These are phyloP conservation scores for Gossypium arboreum DNA, from an alignment of 345 rosid genomes.

Conservation along the genomic window DNA sequence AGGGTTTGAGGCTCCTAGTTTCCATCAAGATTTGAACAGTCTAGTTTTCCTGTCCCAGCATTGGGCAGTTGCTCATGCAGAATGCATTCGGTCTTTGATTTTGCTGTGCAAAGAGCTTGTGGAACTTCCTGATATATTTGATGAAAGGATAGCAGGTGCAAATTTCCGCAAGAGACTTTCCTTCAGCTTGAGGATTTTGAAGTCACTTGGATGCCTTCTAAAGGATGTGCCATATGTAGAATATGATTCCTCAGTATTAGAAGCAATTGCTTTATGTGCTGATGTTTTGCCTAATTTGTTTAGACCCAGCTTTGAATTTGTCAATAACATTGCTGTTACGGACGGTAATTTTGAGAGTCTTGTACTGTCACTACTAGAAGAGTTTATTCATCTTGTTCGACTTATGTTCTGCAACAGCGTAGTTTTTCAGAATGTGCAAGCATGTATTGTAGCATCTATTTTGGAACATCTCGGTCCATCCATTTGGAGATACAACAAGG, in stretches of 20 bases:
- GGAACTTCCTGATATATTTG: slow-evolving; percentile 44
- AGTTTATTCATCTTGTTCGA: slow-evolving; percentile 74
- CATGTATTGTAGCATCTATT: slow-evolving; percentile 64
- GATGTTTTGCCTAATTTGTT: slow-evolving; percentile 59
- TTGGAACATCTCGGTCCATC: slow-evolving; percentile 66
- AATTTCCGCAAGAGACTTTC: slow-evolving; percentile 51
- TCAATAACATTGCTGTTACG: slow-evolving; percentile 40
- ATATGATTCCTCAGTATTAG: slow-evolving; percentile 53
- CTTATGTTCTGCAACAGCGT: slow-evolving; percentile 57
- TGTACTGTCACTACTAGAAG: slow-evolving; percentile 64
- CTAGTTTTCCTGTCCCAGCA: slow-evolving; percentile 66
- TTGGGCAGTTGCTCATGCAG: slow-evolving; percentile 74
- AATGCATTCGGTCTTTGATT: slow-evolving; percentile 55
- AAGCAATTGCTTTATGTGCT: slow-evolving; percentile 61
- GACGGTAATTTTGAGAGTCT: slow-evolving; percentile 79
- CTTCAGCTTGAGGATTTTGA: slow-evolving; percentile 67
- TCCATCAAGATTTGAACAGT: slow-evolving; percentile 46
- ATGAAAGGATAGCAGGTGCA: slow-evolving; percentile 54
- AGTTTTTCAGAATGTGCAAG: slow-evolving; percentile 61
- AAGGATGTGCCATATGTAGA: slow-evolving; percentile 60
- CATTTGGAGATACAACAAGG: slow-evolving; percentile 62
- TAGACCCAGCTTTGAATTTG: slow-evolving; percentile 54
- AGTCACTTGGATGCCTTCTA: slow-evolving; percentile 63
- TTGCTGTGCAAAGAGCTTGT: slow-evolving; percentile 57
- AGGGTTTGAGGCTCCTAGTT: slow-evolving; percentile 34